Evolutionary conservation across 1,284 basidiomycete genomes (phyloP), one percentile per base, ranked within the genome.

Genomic region (Pholiota adiposa): DNA sequence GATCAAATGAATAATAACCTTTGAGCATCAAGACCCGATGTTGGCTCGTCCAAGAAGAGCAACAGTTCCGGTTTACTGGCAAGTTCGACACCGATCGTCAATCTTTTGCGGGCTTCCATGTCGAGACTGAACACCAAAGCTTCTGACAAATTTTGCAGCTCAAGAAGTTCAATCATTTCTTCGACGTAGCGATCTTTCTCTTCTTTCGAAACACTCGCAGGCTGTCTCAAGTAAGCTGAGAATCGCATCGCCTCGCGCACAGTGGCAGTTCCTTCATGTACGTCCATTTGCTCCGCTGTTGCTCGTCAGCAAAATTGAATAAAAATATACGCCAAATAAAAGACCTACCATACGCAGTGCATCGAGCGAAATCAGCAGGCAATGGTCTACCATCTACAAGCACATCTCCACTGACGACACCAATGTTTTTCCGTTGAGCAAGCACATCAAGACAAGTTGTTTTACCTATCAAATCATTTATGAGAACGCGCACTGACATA

Each of bases 191-290:
- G 82, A 54, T 93, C 83, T 79, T 96, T 97, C 71, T 97, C 95
- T 56, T 82, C 83, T 64, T 84, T 83, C 0, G 92, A 72, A 18
- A 94, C 81, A 53, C 83, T 76, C 2, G 83, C 81, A 1, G 94
- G 92, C 70, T 97, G 95, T n/a, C 95, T 87, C 23, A 97, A 83
- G 70, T 94, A 86, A 0, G 96, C 95, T 8, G 90, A 93, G 80
- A 97, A 97, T 12, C 89, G 84, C 69, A 97, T 82, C 1, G 96
- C 94, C 72, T 97, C 95, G 21, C 95, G 89, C 44, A 97, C 91
- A 12, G 92, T 91, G 12, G 93, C 86, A 11, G 91, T 94, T 62
- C 86, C 89, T 73, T 94, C 92, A 72, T 96, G 94, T 1, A 91
- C 88, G 68, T 96, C 94, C 84, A 91, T 89, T 75, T 95, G 93